Percentiles rank a stretch among this genome's conserved stretches.
Conservation (phyloP, 805 yeast genomes). For the Saccharomycopsis sp. region DNA sequence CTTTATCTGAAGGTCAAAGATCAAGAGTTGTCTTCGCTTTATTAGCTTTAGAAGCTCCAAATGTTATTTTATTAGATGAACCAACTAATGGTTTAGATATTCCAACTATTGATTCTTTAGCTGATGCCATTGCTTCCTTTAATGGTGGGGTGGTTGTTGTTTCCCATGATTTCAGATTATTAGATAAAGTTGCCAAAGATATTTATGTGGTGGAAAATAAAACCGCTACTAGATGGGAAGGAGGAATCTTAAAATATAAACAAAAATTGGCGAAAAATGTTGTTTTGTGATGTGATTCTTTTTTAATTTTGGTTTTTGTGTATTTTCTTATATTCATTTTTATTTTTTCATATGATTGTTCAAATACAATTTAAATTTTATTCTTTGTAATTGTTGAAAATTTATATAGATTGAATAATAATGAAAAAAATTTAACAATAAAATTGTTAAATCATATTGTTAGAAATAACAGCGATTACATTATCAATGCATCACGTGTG, state of each 20-base stretch:
- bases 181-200: constrained; percentile 96
- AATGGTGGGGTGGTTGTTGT: constrained; percentile 98
- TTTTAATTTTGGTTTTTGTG: too few relatives aligned
- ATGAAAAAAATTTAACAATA: too few relatives aligned
- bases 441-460: too few relatives aligned
- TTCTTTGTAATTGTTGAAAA: too few relatives aligned
- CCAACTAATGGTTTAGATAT: constrained; percentile 99
- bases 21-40: constrained; percentile 97
- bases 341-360: neutral
- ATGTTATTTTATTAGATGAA: constrained; percentile 91
- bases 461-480: too few relatives aligned
- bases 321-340: too few relatives aligned
- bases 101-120: constrained; percentile 95
- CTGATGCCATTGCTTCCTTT: constrained; percentile 88
- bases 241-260: constrained; percentile 83
- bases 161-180: constrained; percentile 96
- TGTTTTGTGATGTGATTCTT: constrained; percentile 64
- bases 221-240: constrained; percentile 96
- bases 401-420: too few relatives aligned
- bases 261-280: constrained; percentile 87
- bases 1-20: constrained; percentile 97
- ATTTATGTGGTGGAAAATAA: constrained; percentile 93
- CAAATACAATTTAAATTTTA: neutral
- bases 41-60: constrained; percentile 90
- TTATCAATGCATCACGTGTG: too few relatives aligned